Percentiles rank a stretch among this genome's conserved stretches.
Conservation (phyloP, 208 protist genomes). For the Trichomonas vaginalis region DNA sequence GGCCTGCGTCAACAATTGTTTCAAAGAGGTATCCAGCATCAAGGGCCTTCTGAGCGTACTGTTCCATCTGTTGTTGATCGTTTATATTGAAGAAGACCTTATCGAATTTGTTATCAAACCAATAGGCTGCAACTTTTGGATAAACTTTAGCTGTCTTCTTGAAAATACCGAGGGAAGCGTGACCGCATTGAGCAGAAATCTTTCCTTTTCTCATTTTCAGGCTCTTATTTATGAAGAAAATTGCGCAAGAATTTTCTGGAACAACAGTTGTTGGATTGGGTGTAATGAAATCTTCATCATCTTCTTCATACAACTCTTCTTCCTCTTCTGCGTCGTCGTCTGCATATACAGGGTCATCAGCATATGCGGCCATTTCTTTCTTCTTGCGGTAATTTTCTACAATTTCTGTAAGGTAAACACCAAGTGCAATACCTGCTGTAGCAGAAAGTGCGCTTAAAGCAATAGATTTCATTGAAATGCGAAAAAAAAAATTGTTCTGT, state of each 20-base stretch:
- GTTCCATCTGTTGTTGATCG: background rate
- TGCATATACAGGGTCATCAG: background rate
- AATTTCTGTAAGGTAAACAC: no score
- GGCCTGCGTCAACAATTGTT: constrained; percentile 25
- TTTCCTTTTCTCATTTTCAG: background rate
- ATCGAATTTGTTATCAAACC: background rate
- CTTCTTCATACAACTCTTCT: background rate
- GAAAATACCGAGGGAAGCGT: background rate
- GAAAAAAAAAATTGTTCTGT: no score
- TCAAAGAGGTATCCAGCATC: background rate
- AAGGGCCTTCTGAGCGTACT: background rate
- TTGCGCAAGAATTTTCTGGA: background rate
- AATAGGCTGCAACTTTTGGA: background rate
- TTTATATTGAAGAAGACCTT: background rate
- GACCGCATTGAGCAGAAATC: background rate
- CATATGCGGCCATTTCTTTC: background rate
- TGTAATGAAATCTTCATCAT: background rate
- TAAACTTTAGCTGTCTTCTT: background rate
- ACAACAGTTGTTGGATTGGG: background rate
- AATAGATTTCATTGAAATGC: no score
- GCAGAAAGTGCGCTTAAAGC: no score
- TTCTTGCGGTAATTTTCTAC: no score
- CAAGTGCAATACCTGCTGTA: no score
- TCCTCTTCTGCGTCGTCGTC: background rate
- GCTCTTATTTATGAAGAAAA: background rate